phyloP scores from a whole-genome alignment of 2,329 filamentous ascomycete species.

The Penicillium hordei region DNA sequence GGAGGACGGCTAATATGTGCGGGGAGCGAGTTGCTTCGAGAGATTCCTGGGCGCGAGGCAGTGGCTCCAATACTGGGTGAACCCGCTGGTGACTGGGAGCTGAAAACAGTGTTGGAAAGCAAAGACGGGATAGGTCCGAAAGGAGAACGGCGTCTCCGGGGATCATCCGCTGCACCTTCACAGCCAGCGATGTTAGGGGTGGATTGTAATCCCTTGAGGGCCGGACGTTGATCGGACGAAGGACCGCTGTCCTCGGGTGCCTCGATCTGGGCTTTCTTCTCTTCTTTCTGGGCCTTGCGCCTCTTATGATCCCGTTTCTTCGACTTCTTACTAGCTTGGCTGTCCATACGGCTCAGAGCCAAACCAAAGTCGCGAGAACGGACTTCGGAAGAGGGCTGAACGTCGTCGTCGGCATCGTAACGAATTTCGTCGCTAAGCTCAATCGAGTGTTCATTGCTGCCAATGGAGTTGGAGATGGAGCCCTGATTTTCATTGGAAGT shows the following conservation, averaged over 20 bases:
- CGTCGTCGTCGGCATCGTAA: slow-evolving; percentile 32
- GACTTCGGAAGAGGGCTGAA: slow-evolving; percentile 20
- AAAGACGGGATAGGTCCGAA: slow-evolving; percentile 36
- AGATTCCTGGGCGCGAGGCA: slow-evolving; percentile 20
- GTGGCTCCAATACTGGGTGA: slow-evolving; percentile 16
- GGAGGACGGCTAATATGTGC: slow-evolving; percentile 27
- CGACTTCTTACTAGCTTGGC: slow-evolving; percentile 15
- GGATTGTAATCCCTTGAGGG: slow-evolving; percentile 19
- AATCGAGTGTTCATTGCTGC: slow-evolving; percentile 25
- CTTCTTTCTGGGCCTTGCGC: slow-evolving; percentile 18
- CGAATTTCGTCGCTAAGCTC: slow-evolving; percentile 30
- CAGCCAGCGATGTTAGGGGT: slow-evolving; percentile 15
- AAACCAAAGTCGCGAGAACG: slow-evolving; percentile 34
- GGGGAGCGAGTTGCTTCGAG: slow-evolving; percentile 36
- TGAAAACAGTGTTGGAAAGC: slow-evolving; percentile 39
- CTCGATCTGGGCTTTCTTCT: slow-evolving; percentile 14
- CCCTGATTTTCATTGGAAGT: slow-evolving; percentile 21
- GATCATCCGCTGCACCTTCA: slow-evolving; percentile 14
- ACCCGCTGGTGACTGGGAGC: slow-evolving; percentile 15
- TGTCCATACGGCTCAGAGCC: slow-evolving; percentile 13
- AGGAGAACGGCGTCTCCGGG: slow-evolving; percentile 27
- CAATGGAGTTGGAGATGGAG: slow-evolving; percentile 26
- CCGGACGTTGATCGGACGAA: slow-evolving; percentile 5
- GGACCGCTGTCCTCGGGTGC: not conserved
- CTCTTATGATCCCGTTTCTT: slow-evolving; percentile 28